Base-by-base conservation (phyloP, 2,329 filamentous ascomycete species). In the Aspergillus viridinutans region DNA sequence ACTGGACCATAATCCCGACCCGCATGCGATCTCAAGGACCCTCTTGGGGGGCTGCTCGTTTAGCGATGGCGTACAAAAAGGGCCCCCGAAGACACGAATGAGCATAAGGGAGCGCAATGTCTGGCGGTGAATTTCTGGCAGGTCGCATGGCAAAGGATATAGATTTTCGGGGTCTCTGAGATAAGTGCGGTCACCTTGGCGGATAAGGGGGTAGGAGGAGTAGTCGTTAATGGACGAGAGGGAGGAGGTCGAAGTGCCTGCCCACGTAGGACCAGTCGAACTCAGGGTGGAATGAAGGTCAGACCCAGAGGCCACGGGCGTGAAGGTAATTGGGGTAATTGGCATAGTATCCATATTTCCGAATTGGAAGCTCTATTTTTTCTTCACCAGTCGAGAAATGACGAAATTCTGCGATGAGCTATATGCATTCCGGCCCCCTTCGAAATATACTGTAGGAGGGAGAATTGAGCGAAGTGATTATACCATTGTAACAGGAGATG, bases 131-230 rank as follows among this genome's bases (percentile, higher is more conserved):
- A 96, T 83, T 75, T 97, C 92, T 43, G 87, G 80, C 43, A 96
- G 83, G 75, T 97, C 93, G 76, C 89, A 88, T 42, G 93, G 93
- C 2, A 97, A 80, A n/a, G 91, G 91, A 67, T 97, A 97, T 7
- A 85, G 77, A 29, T 90, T 77, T 2, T 83, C 80, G 8, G 82
- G 78, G 68, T 96, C 90, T 69, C 89, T 85, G 61, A 95, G 83
- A 74, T 93, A 97, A 49, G 88, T 88, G 57, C 92, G 88, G 53
- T 90, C 90, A 77, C 94, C 88, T 67, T 88, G 86, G 61, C 87
- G 77, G 63, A 89, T 77, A 67, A 92, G 89, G 7, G 87, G 85
- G 64, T 77, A 79, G 63, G 72, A 74, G 35, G 67, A 66, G 61
- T 75, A 75, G 61, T 77, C 74, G 25, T 70, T 70, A 23, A 71